Evolutionary conservation across 2,329 filamentous ascomycete species (phyloP), one percentile per base, ranked within the genome.

Genomic region (Hymenoscyphus albidus): DNA sequence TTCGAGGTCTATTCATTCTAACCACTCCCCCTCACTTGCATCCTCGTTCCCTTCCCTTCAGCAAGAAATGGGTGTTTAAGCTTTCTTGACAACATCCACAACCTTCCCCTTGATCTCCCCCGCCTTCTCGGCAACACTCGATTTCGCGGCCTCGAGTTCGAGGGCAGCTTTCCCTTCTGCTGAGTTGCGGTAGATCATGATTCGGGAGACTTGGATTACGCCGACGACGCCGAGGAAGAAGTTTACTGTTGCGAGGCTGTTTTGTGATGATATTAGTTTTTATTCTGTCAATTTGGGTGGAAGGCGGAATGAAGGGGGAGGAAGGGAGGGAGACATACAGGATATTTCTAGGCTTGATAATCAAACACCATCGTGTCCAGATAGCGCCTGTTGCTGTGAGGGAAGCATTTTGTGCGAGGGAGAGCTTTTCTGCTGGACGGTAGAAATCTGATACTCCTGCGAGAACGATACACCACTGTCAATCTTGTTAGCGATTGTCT

Each of bases 361-460:
- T 90, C 76, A 98, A 84, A 84, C 95, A 99, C 95, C 95, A 99
- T 71, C 95, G 87, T 57, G 95, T 99, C 95, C 95, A 99, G 84
- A 99, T 99, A 70, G 90, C 80, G 71, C 95, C 95, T 10, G 95
- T 99, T 73, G 88, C 88, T 76, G 92, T 95, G 72, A 99, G 85
- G 65, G 95, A 94, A 60, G 83, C 83, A 81, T 98, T 99, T 80
- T 97, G 93, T 38, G 91, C 95, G 68, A 97, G 82, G 51, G 93
- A 97, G 71, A 99, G 91, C 78, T 93, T 92, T 78, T 96, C 91
- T 68, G 91, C 92, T 39, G 95, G 95, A 72, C 95, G 93, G 68
- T 88, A 85, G 77, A 99, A 91, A 82, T 99, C 95, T 73, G 92
- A 89, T 76, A 96, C 85, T 76, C 95, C 95, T 71, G 95, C 92